Evolutionary conservation across 2,329 filamentous ascomycete species (phyloP).

Genomic region (Parascedosporium putredinis): DNA sequence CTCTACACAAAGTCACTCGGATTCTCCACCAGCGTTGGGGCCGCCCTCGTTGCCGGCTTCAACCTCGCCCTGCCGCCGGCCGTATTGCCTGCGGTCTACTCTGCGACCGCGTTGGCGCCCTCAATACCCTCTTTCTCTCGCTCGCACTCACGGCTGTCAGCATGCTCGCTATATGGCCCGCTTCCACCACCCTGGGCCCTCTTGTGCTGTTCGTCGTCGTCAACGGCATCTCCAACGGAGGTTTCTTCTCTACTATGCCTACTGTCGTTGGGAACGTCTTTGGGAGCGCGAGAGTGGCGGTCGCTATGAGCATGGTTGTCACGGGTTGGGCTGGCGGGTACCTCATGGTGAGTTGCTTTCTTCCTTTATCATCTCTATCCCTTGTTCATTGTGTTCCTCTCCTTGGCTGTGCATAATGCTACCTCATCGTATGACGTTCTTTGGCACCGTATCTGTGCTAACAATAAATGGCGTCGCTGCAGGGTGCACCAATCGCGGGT

Average conservation of each 20-base stretch:
- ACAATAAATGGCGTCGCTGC: no score
- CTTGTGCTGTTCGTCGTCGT: slow-evolving; percentile 46
- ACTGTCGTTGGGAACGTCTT: slow-evolving; percentile 51
- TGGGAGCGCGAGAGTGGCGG: slow-evolving; percentile 40
- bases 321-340: slow-evolving; percentile 53
- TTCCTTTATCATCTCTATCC: neutral
- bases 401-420: no score
- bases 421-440: no score
- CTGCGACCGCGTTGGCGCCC: slow-evolving; percentile 41
- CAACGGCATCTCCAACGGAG: slow-evolving; percentile 51
- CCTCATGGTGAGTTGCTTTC: slow-evolving; percentile 34
- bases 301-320: slow-evolving; percentile 52
- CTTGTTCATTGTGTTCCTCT: neutral
- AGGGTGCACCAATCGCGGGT: slow-evolving; percentile 47
- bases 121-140: slow-evolving; percentile 43
- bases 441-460: no score
- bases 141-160: slow-evolving; percentile 43
- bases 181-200: slow-evolving; percentile 41
- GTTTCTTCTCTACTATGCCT: slow-evolving; percentile 54
- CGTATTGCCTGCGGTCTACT: slow-evolving; percentile 42
- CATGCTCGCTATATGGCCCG: slow-evolving; percentile 52
- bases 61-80: slow-evolving; percentile 48
- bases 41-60: slow-evolving; percentile 49
- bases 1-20: slow-evolving; percentile 45
- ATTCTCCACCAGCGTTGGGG: slow-evolving; percentile 39